Evolutionary conservation across 441 rosid genomes (phyloP), one percentile per base, ranked within the genome.

Genomic region (Lepidium campestre): DNA sequence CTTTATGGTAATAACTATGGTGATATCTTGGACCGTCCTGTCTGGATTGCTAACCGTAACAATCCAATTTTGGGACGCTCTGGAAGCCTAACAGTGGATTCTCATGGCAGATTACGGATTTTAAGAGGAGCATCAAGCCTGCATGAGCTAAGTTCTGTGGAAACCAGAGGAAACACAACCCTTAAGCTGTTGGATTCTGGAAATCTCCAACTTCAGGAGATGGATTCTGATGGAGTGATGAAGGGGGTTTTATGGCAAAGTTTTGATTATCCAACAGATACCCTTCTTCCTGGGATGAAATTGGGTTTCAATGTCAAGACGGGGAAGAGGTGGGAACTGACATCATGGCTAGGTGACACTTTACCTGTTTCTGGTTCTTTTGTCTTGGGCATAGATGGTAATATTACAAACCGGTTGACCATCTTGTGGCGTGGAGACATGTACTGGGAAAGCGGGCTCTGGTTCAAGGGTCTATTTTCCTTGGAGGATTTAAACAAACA

Each of bases 251-350:
- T 73, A 67, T 70, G 78, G 75, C 54, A 77, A 32, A 77, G 73
- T 46, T 69, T 73, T 61, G 80, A 77, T 31, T 61, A 70, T 42
- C 78, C 75, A 6, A 73, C 75, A 0, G 58, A 77, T 36, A 77
- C 77, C 2, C 53, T 62, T 62, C 71, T 77, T 9, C 78, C 80
- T 12, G 78, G 78, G 11, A 77, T 77, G 80, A 77, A 77, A 65
- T 62, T 77, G 0, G 80, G 80, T 39, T 54, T 65, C 36, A 73
- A 56, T 36, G 45, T 27, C 11, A 67, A 73, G 67, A 77, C 70
- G 1, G 75, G 78, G 23, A 54, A 53, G 49, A 60, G 35, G 44
- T 69, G 69, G 75, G 70, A 70, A 6, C 50, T 73, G 11, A 73
- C 27, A 9, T 73, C 80, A 14, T 73, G 72, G 68, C 54, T 52